phyloP scores from a whole-genome alignment of 73 alveolate genomes.

The Paramecium pentaurelia region DNA sequence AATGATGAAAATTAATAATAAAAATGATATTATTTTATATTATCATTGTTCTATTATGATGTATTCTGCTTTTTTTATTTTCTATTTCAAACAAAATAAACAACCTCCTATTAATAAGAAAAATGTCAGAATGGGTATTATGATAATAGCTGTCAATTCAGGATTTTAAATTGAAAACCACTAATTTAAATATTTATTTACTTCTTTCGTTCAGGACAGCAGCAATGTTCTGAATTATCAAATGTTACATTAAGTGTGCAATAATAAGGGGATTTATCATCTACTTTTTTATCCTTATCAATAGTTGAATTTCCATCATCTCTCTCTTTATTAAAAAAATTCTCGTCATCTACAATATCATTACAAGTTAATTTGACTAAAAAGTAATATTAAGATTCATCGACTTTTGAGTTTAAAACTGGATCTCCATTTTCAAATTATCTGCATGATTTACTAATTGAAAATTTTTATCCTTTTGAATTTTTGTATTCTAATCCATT shows the following conservation, averaged over 20 bases:
- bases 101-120: background rate
- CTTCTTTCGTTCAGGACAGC: background rate
- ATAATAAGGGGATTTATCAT: background rate
- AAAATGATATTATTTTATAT: background rate
- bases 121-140: background rate
- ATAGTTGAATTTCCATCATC: background rate
- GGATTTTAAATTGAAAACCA: background rate
- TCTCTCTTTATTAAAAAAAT: background rate
- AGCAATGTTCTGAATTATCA: background rate
- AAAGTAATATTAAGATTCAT: background rate
- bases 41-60: background rate
- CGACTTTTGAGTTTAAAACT: background rate
- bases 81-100: constrained; percentile 22
- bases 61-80: constrained; percentile 30
- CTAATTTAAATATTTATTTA: background rate
- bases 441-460: background rate
- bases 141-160: background rate
- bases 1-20: constrained; percentile 23
- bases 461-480: background rate
- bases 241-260: background rate
- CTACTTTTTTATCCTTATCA: background rate
- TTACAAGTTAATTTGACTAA: background rate
- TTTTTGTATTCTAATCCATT: background rate
- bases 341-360: background rate
- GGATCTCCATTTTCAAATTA: background rate